phyloP scores from a whole-genome alignment of 352 stramenopile species.

The Globisporangium mamillatum region DNA sequence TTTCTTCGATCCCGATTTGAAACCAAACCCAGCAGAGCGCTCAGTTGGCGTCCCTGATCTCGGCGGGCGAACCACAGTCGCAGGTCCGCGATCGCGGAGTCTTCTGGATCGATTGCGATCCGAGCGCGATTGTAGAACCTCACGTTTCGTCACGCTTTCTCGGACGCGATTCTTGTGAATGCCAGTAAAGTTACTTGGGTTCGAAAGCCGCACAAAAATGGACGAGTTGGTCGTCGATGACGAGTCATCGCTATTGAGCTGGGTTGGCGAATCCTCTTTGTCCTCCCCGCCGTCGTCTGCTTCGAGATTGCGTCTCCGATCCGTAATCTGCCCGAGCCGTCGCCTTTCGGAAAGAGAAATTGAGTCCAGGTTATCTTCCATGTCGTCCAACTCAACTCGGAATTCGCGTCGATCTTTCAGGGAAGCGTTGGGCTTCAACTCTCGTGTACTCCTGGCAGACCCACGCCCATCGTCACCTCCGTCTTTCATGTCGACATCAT shows the following conservation, averaged over 20 bases:
- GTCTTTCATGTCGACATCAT: conserved; percentile 56
- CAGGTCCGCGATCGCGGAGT: conserved; percentile 54
- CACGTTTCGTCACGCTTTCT: conserved; percentile 78
- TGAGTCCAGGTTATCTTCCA: conserved; percentile 41
- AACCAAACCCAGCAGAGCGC: conserved; percentile 36
- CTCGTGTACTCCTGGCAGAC: conserved; percentile 16
- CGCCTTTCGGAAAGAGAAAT: conserved; percentile 39
- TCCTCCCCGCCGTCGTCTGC: conserved; percentile 23
- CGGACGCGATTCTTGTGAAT: conserved; percentile 86
- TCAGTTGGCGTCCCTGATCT: conserved; percentile 54
- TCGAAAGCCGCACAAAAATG: conserved; percentile 85
- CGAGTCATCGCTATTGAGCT: conserved; percentile 62
- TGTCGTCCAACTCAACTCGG: conserved; percentile 49
- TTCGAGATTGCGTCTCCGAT: conserved; percentile 20
- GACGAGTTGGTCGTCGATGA: conserved; percentile 34
- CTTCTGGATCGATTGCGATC: conserved; percentile 73
- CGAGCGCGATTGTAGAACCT: conserved; percentile 70
- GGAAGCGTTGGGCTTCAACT: conserved; percentile 7
- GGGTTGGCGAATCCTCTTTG: conserved; percentile 43
- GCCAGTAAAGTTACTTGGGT: conserved; percentile 85
- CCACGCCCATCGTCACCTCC: conserved; percentile 31
- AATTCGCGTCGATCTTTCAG: conserved; percentile 40
- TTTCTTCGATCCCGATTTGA: conserved; percentile 56
- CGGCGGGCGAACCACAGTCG: conserved; percentile 37
- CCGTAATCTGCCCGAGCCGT: conserved; percentile 30